Base-by-base conservation (phyloP, 805 yeast genomes). In the Candida schatavii region DNA sequence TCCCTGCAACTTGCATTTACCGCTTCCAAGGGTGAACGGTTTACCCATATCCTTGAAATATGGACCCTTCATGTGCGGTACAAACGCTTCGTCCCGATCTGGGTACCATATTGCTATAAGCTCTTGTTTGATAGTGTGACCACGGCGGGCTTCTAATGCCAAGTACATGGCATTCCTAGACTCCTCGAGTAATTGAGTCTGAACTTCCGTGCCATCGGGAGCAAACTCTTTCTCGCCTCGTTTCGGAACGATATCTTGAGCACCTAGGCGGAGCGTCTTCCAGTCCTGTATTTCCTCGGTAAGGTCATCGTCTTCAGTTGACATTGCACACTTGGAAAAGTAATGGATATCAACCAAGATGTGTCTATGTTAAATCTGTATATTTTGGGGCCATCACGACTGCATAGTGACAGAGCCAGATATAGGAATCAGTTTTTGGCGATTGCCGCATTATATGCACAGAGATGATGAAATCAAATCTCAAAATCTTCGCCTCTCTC, bases 141-240 rank as follows among this genome's bases (percentile, higher is more conserved):
- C 81, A 41, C 89, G 65, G 1, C 69, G 66, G 2, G 67, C 66
- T 1, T 51, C 55, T 22, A 89, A 63, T 0, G 95, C 90, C 3
- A 68, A 64, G 54, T 77, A 88, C 96, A 90, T 89, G 22, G 83
- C 80, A 23, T 74, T 62, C 40, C 86, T 67, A 9, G 91, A 79
- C 20, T 68, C 68, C 9, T 66, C 62, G 3, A 90, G 67, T 14
- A 66, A 59, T 3, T 56, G 45, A 3, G 52, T 57, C 56, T 86
- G 93, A 4, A 67, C 55, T 4, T 54, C 50, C 0, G 89, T 81
- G 0, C 87, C 88, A 56, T 84, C 91, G 0, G 95, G 96, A 45
- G 81, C 95, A 49, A 80, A 85, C 49, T 87, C 96, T 57, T 90
- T 90, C 43, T 81, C 89, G 2, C 96, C 96, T 46, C 91, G 66